Evolutionary conservation across 176 grass and related monocot genomes (phyloP).

Genomic region (Alopecurus myosuroides): DNA sequence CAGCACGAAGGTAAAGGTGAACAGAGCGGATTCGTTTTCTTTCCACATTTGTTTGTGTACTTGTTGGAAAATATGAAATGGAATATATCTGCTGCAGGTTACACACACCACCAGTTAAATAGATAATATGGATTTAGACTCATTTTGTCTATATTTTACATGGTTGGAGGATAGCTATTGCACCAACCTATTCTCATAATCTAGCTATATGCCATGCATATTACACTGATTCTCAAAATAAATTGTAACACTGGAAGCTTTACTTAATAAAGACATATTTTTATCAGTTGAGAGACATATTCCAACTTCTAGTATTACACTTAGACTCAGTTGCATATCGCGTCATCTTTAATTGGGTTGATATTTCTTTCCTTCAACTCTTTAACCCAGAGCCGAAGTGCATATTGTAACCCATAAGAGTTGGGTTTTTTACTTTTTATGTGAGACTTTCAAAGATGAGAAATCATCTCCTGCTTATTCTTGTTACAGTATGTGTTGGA

Average conservation of each 20-base stretch:
- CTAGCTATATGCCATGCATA: neutral
- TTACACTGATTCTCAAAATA: neutral
- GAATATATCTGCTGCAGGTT: neutral
- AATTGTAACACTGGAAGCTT: neutral
- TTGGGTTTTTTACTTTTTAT: neutral
- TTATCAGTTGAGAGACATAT: slow-evolving; percentile 1
- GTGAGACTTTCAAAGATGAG: neutral
- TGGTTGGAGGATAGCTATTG: neutral
- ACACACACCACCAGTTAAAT: neutral
- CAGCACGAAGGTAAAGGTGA: neutral
- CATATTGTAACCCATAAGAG: neutral
- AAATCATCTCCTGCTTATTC: neutral
- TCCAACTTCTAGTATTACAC: neutral
- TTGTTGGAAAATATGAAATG: neutral
- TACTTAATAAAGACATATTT: neutral
- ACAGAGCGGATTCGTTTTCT: neutral
- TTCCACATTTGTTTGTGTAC: neutral
- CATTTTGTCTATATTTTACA: neutral
- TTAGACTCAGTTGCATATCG: neutral
- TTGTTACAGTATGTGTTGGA: too few species aligned
- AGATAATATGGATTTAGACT: neutral
- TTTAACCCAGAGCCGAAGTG: neutral
- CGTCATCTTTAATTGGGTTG: neutral
- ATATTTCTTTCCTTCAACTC: neutral
- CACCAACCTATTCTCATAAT: slow-evolving; percentile 1